Evolutionary conservation across 768 basidiomycete species (phyloP).

Genomic region (Lyophyllum semitale): DNA sequence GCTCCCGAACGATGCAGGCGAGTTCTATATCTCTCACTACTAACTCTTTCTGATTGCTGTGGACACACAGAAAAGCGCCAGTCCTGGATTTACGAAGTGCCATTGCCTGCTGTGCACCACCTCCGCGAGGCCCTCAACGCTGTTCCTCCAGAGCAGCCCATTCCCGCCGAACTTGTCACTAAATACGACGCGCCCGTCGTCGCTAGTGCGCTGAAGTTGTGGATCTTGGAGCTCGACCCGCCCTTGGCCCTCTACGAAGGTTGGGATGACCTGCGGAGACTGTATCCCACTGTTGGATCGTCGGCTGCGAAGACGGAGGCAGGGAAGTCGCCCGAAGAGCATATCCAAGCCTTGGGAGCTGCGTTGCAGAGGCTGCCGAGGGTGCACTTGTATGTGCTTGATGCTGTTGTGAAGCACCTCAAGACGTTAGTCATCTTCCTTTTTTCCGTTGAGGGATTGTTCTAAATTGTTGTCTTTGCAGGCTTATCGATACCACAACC

Average conservation of each 20-base stretch:
- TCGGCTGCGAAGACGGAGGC: constrained; percentile 50
- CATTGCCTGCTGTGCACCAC: constrained; percentile 79
- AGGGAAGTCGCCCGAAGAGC: constrained; percentile 55
- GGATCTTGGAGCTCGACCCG: constrained; percentile 89
- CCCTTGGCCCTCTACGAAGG: constrained; percentile 84
- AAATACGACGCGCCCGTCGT: constrained; percentile 87
- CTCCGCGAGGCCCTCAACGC: constrained; percentile 84
- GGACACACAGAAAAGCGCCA: constrained; percentile 70
- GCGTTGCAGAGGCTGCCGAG: constrained; percentile 74
- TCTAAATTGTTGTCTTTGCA: constrained; percentile 27
- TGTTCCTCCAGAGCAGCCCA: constrained; percentile 56
- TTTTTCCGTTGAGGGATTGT: neutral
- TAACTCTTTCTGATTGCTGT: neutral
- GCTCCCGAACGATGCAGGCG: constrained; percentile 65
- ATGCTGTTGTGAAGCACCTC: constrained; percentile 77
- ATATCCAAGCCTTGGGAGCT: constrained; percentile 58
- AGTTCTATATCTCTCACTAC: constrained; percentile 20
- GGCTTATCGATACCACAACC: constrained; percentile 69
- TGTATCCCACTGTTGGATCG: constrained; percentile 81
- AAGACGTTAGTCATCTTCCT: constrained; percentile 49
- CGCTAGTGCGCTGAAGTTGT: constrained; percentile 84
- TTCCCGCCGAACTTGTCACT: constrained; percentile 50
- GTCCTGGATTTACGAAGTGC: constrained; percentile 94
- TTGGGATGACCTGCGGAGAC: constrained; percentile 86
- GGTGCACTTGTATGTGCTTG: constrained; percentile 80